Base-by-base conservation (phyloP, 2,329 filamentous ascomycete species). In the Rutstroemia sp. region DNA sequence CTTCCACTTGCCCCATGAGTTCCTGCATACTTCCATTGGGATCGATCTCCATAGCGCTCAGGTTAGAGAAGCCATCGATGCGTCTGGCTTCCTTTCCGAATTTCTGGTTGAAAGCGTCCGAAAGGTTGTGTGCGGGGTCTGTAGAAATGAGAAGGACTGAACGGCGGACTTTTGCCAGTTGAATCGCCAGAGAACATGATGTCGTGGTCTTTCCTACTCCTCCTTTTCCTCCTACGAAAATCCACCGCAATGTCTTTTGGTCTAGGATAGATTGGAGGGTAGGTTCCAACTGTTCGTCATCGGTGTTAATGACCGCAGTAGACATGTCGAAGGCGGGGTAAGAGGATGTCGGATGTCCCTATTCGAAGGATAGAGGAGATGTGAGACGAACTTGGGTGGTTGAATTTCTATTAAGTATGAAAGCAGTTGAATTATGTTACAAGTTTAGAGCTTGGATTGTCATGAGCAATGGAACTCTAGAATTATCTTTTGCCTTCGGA, bases 121-220 rank as follows among this genome's bases (percentile, higher is more conserved):
- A 94, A 61, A 99, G 81, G 76, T 99, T 99, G 81, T 99, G 94
- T 52, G 94, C 94, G 53, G 94, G 94, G 73, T 99, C 94, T 67
- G 94, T 99, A 41, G 92, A 96, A 76, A 99, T 99, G 72, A 99
- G 87, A 57, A 99, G 84, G 60, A 99, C 94, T 60, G 89, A 95
- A 75, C 92, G 92, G 74, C 94, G 90, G 67, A 91, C 90, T 74
- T 88, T 91, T 67, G 94, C 91, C 63, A 99, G 89, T 75, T 99
- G 94, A 71, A 99, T 97, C 62, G 94, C 94, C 63, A 99, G 87
- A 9, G 92, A 96, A 76, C 94, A 99, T 7, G 92, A 97, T 16
- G 94, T 99, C n/a, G 94, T 99, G 27, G 94, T 99, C 79, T 99
- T 99, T 72, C 94, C 94, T 47, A 99, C 94, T 71, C 94, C 94